Evolutionary conservation across 2,329 filamentous ascomycete genomes (phyloP).

Genomic region (Dactylellina sp.): DNA sequence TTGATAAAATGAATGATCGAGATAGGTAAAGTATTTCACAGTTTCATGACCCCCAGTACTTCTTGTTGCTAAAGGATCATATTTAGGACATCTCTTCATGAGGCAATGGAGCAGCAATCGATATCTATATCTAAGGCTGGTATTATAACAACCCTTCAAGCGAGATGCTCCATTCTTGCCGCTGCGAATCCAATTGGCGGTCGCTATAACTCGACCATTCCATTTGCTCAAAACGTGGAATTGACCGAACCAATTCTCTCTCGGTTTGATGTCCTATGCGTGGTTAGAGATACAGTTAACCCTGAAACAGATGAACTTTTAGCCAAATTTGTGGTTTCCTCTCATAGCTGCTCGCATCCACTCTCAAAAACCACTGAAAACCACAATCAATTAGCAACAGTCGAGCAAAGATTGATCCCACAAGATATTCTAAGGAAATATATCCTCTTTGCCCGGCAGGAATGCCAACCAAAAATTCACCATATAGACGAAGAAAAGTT

Average conservation of each 20-base stretch:
- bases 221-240: constrained; percentile 95
- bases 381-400: constrained; percentile 60
- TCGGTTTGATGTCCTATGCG: constrained; percentile 96
- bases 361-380: constrained; percentile 65
- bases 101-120: constrained; percentile 99
- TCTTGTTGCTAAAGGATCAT: neutral
- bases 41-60: no score
- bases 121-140: constrained; percentile 99
- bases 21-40: constrained; percentile 67
- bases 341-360: constrained; percentile 90
- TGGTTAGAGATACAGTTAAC: constrained; percentile 94
- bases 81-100: constrained; percentile 87
- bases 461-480: constrained; percentile 89
- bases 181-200: constrained; percentile 96
- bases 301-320: constrained; percentile 91
- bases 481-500: constrained; percentile 99
- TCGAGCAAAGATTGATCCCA: constrained; percentile 69
- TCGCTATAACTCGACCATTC: constrained; percentile 94
- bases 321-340: constrained; percentile 93
- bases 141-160: constrained; percentile 96
- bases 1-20: constrained; percentile 99
- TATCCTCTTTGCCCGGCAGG: constrained; percentile 92
- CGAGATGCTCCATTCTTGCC: constrained; percentile 93
- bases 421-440: constrained; percentile 95
- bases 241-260: constrained; percentile 97